Base-by-base conservation (phyloP, 1,284 basidiomycete species). In the Tilletiopsis washingtonensis region DNA sequence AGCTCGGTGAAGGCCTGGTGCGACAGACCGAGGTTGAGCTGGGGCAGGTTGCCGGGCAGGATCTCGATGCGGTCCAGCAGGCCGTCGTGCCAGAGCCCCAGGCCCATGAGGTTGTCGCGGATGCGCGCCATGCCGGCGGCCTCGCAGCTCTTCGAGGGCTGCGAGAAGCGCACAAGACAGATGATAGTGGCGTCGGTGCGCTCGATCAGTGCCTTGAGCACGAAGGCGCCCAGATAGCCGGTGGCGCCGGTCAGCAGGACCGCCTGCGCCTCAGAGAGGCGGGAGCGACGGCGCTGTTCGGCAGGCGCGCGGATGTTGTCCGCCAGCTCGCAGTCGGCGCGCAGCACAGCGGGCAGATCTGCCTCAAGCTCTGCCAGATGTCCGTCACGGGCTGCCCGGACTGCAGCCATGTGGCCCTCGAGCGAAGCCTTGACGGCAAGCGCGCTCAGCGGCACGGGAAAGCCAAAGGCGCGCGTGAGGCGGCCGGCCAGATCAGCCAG, bases 221-320 rank as follows among this genome's bases (percentile, higher is more conserved):
- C 46, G 49, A 69, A 71, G 4, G 64, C 69, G 20, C 73, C 73
- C 36, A 74, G 59, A 62, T 61, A 74, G 19, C 73, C 73, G 9
- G 72, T 74, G 19, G 72, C 67, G 26, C 73, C 73, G 9, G 73
- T 74, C 29, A 74, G 55, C 5, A 74, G 52, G 29, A 74, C 59
- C 24, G 62, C 64, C 45, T 62, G 54, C 42, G 69, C 62, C 32
- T 64, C 45, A 43, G 49, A 56, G 24, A 64, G 51, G 17, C 17
- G 12, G 14, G 23, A 14, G 32, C 20, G 25, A n/a, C n/a, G n/a
- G n/a, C n/a, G n/a, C n/a, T n/a, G n/a, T n/a, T n/a, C n/a, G n/a
- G n/a, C 9, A 6, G 15, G 29, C 17, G 17, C 20, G 58, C 57
- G 56, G 61, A 71, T 62, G 23, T 67, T 60, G 45, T 54, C 51